Evolutionary conservation across 2,329 filamentous ascomycete species (phyloP), one percentile per base, ranked within the genome.

Genomic region (Claviceps sp.): DNA sequence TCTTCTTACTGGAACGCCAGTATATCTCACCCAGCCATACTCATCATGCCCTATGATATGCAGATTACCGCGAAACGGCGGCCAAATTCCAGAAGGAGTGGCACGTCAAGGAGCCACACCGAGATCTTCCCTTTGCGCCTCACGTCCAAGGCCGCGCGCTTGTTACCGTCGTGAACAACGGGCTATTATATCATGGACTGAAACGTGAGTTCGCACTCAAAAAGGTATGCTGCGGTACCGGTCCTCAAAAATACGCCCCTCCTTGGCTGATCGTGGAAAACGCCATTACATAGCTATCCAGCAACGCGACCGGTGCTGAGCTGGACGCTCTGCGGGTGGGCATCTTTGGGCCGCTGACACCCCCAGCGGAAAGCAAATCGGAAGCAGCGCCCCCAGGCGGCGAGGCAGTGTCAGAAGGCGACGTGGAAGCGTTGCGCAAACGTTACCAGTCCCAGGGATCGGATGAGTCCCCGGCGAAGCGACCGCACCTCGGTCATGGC

Each of bases 71-170:
- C 67, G 81, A 84, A 65, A 82, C 81, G 44, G 81, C 81, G 51
- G 76, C 78, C 68, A 82, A 81, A 64, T 78, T 84, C 59, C 79
- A 83, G 62, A 82, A 83, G 64, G 80, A 84, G 70, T 84, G 81
- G 81, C 75, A 80, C 66, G 70, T 81, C 57, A 70, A 74, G 61
- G 72, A 78, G 66, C 81, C 81, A 60, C 78, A 83, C 64, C 74
- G 75, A 61, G 71, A 81, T 55, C 77, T 84, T 56, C 71, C 76
- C 55, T 84, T 84, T 66, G 81, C 81, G 63, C 76, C 74, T 61
- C 75, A 83, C 67, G 79, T 84, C 66, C 76, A 81, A 66, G 77
- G 74, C 60, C 79, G 82, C 68, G 79, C 80, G 59, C 71, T 84
- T 62, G 78, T 84, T 53, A 75, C 74, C 54, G 70, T 82, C 57